These are phyloP conservation scores for Corymbia citriodora DNA, from an alignment of 441 rosid genomes.

Conservation along the genomic window DNA sequence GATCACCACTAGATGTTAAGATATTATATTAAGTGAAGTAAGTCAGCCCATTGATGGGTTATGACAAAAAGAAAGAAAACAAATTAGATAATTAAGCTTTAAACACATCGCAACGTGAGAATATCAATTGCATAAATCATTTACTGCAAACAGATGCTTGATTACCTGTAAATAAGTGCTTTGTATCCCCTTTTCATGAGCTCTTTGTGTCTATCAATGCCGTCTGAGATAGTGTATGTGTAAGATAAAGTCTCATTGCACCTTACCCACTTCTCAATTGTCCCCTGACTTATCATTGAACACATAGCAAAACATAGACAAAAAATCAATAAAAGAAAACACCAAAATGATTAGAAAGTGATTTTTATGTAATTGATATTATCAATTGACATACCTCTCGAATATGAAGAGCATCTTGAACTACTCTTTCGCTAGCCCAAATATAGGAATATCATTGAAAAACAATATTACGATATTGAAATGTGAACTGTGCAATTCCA, in stretches of 20 bases:
- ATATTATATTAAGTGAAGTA: no score
- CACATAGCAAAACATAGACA: background rate
- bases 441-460: slow-evolving; percentile 1
- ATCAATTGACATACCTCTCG: slow-evolving; percentile 4
- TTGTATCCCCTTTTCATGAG: background rate
- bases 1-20: no score
- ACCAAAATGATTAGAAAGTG: background rate
- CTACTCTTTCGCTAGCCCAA: slow-evolving; percentile 16
- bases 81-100: background rate
- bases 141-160: background rate
- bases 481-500: background rate
- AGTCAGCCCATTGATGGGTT: no score
- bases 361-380: background rate
- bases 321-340: background rate
- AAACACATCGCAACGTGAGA: background rate
- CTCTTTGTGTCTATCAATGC: background rate
- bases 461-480: background rate
- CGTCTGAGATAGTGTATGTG: background rate
- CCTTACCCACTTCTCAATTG: background rate
- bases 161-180: background rate
- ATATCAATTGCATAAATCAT: background rate
- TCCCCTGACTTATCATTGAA: background rate
- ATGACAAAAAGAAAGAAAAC: background rate
- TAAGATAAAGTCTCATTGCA: background rate
- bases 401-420: slow-evolving; percentile 14